phyloP scores from a whole-genome alignment of 495 filamentous ascomycete genomes.

The Mytilinidion resinicola region DNA sequence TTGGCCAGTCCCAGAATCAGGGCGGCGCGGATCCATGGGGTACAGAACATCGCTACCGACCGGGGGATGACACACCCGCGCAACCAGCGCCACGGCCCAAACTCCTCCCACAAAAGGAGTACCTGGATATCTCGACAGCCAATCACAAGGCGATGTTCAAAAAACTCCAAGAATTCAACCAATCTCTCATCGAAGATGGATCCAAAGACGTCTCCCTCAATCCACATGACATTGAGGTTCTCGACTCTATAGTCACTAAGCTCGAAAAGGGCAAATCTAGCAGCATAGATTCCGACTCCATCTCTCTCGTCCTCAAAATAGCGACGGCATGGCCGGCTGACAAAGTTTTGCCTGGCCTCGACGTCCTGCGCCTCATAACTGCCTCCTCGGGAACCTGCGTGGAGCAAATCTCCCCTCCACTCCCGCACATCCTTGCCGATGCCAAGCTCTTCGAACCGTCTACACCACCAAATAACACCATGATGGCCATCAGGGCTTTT shows the following conservation, averaged over 20 bases:
- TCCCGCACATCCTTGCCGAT: conserved; percentile 46
- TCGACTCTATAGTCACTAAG: conserved; percentile 50
- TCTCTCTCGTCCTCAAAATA: conserved; percentile 59
- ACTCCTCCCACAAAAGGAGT: conserved; percentile 73
- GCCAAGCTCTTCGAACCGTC: conserved; percentile 53
- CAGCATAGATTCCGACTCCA: conserved; percentile 38
- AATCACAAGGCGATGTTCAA: conserved; percentile 60
- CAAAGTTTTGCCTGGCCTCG: conserved; percentile 74
- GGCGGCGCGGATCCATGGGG: conserved; percentile 65
- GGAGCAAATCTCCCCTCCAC: conserved; percentile 39
- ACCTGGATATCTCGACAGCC: conserved; percentile 63
- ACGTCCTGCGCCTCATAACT: conserved; percentile 74
- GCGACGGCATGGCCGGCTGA: conserved; percentile 69
- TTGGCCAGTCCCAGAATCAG: conserved; percentile 52
- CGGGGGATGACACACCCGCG: conserved; percentile 50
- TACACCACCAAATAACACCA: conserved; percentile 62
- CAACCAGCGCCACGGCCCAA: conserved; percentile 48
- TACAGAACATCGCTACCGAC: conserved; percentile 68
- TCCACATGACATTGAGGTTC: conserved; percentile 55
- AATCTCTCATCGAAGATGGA: conserved; percentile 56
- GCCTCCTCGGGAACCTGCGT: conserved; percentile 58
- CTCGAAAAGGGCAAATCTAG: conserved; percentile 41
- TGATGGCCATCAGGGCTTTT: conserved; percentile 76
- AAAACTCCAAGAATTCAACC: conserved; percentile 68
- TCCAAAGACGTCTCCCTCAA: conserved; percentile 69